Evolutionary conservation across 495 filamentous ascomycete genomes (phyloP).

Genomic region (Aspergillus mulundensis): DNA sequence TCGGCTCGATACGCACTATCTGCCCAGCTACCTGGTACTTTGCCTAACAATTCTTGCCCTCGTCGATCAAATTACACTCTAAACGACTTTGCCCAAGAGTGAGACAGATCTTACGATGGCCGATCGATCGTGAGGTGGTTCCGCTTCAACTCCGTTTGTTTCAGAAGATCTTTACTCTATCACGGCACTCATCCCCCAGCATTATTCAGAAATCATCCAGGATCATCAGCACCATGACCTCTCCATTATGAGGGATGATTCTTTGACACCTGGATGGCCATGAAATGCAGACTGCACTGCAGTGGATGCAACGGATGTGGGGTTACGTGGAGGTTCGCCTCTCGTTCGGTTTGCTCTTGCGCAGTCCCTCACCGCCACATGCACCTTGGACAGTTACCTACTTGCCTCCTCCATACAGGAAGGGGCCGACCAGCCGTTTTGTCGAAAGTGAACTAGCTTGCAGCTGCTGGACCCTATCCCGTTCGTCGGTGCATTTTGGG

Average conservation of each 20-base stretch:
- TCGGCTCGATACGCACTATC: constrained; percentile 1
- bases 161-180: background rate
- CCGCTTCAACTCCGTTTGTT: background rate
- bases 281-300: constrained; percentile 15
- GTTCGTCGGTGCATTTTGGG: constrained; percentile 1
- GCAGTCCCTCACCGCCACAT: constrained; percentile 42
- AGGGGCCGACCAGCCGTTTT: constrained; percentile 23
- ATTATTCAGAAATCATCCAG: background rate
- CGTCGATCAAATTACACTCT: background rate
- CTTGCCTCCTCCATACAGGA: constrained; percentile 20
- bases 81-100: background rate
- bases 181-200: background rate
- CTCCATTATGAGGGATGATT: background rate
- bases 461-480: constrained; percentile 3
- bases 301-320: constrained; percentile 29
- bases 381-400: constrained; percentile 20
- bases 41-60: background rate
- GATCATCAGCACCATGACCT: constrained; percentile 8
- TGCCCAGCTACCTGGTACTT: background rate
- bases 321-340: constrained; percentile 35
- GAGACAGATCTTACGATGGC: background rate
- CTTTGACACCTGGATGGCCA: constrained; percentile 3
- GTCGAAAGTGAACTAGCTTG: constrained; percentile 6
- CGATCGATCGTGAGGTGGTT: background rate
- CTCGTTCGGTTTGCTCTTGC: constrained; percentile 25